Base-by-base conservation (phyloP, 768 basidiomycete species). In the Trametes cinnabarina region DNA sequence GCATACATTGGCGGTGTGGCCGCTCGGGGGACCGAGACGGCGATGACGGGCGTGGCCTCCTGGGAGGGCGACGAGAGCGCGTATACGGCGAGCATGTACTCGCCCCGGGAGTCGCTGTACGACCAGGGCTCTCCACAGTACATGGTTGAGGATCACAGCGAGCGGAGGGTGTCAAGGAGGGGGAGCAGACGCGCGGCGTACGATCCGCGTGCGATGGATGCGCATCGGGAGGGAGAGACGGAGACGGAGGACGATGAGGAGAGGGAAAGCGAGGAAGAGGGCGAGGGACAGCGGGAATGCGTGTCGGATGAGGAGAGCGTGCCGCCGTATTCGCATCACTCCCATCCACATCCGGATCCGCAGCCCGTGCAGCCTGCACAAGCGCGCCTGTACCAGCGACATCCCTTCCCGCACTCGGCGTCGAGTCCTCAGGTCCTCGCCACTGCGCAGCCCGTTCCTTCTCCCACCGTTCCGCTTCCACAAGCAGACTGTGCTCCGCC, bases 341-440 rank as follows among this genome's bases (percentile, higher is more conserved):
- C 48, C 9, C 44, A 25, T 22, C 44, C 42, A 25, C 39, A 41
- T 35, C 50, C 51, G 30, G 55, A 57, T 12, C 41, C 55, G 17
- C 55, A 47, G 3, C 44, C 30, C 7, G 19, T 51, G 11, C 55
- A 58, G 3, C 51, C 55, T 2, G 19, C 53, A 22, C 30, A 53
- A 12, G 37, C 41, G 20, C 53, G 57, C 14, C 30, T 64, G 10
- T 50, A 66, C 47, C 65, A 66, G 20, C 63, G 68, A 1, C 64
- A 66, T 15, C 64, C 68, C 3, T 68, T 68, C 64, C 61, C 64
- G 44, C 68, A 68, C 41, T 58, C 68, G n/a, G 14, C 54, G 11
- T 66, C 68, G 19, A 66, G 65, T 47, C 65, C 68, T 25, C 63
- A 61, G 22, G 52, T 66, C 20, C 41, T 55, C 11, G 19, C 39